A percentile compares a stretch with the other conserved stretches of the same genome.
phyloP scores from a whole-genome alignment of 371 early-diverging fungal species.

The Nosema muscidifuracis region DNA sequence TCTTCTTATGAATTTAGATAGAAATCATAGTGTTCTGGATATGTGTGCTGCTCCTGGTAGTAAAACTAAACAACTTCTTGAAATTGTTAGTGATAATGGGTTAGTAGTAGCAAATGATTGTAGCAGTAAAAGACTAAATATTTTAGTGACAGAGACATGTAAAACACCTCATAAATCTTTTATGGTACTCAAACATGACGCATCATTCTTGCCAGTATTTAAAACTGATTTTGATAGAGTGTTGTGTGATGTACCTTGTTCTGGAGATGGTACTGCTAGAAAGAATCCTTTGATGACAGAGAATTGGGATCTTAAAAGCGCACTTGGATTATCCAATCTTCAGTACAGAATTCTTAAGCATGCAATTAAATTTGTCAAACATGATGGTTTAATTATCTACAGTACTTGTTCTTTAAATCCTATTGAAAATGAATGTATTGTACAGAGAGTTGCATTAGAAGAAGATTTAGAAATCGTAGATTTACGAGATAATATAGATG shows the following conservation, averaged over 20 bases:
- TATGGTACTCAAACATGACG: constrained; percentile 89
- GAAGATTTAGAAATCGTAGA: constrained; percentile 46
- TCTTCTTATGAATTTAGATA: constrained; percentile 78
- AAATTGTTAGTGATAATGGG: constrained; percentile 67
- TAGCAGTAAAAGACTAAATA: constrained; percentile 75
- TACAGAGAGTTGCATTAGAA: constrained; percentile 40
- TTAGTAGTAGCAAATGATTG: constrained; percentile 93
- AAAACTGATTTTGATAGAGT: constrained; percentile 67
- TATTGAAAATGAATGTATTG: constrained; percentile 63
- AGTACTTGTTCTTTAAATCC: constrained; percentile 98
- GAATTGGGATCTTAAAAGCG: constrained; percentile 71
- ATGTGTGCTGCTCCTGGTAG: constrained; percentile 70
- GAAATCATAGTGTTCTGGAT: constrained; percentile 71
- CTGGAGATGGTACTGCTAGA: constrained; percentile 94
- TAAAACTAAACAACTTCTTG: constrained; percentile 72
- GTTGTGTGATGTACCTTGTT: constrained; percentile 85
- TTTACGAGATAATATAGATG: background rate
- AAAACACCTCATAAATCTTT: constrained; percentile 78
- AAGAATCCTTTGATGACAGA: constrained; percentile 84
- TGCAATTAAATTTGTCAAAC: constrained; percentile 74
- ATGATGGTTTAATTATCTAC: constrained; percentile 88
- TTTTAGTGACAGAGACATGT: constrained; percentile 86
- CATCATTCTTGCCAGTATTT: constrained; percentile 73
- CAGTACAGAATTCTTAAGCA: constrained; percentile 79
- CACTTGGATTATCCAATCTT: constrained; percentile 71